Evolutionary conservation across 805 yeast genomes (phyloP).

Genomic region (Monosporozyma aerobia): DNA sequence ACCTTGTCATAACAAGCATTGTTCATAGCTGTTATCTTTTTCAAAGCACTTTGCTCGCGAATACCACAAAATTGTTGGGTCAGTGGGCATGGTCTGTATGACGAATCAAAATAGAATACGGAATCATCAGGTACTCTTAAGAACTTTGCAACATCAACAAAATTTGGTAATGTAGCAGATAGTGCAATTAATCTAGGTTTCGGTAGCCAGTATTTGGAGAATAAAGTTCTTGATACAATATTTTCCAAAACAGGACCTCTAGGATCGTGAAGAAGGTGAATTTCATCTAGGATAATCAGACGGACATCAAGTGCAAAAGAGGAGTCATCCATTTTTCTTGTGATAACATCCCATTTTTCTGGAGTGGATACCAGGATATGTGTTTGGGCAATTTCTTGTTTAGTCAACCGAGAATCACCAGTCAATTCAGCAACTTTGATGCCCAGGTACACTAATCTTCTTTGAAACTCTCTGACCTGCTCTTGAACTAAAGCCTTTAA

Average conservation of each 20-base stretch:
- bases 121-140: conserved; percentile 57
- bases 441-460: conserved; percentile 57
- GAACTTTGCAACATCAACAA: conserved; percentile 75
- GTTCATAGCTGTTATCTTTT: conserved; percentile 73
- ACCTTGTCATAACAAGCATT: conserved; percentile 83
- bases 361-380: conserved; percentile 90
- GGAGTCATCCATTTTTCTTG: conserved; percentile 67
- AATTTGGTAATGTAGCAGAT: conserved; percentile 90
- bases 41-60: conserved; percentile 72
- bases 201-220: conserved; percentile 34
- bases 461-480: conserved; percentile 77
- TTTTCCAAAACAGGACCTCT: conserved; percentile 93
- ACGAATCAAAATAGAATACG: conserved; percentile 70
- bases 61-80: conserved; percentile 84
- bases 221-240: conserved; percentile 66
- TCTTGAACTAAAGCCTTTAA: conserved; percentile 92
- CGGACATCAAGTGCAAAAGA: conserved; percentile 57
- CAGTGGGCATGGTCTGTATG: conserved; percentile 86
- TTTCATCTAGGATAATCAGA: conserved; percentile 79
- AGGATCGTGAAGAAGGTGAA: conserved; percentile 84
- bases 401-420: conserved; percentile 76
- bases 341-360: conserved; percentile 94
- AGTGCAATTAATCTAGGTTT: conserved; percentile 69
- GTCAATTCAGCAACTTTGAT: conserved; percentile 76
- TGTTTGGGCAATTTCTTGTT: conserved; percentile 64